Base-by-base conservation (phyloP, 768 basidiomycete genomes). In the Rubroboletus pulcherrimus region DNA sequence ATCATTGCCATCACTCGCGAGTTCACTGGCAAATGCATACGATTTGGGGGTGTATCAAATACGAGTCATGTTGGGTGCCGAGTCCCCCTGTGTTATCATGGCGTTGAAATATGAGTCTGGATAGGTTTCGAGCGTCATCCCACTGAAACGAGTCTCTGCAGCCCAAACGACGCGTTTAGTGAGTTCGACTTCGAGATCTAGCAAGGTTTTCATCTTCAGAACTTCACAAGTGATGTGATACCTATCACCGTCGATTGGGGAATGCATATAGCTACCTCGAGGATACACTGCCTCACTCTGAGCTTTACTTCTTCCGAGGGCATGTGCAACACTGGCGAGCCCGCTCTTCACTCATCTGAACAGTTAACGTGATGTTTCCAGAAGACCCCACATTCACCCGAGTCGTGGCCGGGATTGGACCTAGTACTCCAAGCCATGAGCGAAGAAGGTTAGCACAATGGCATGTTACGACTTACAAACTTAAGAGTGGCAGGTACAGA, bases 231-330 rank as follows among this genome's bases (percentile, higher is more conserved):
- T 42, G 49, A 55, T 37, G 34, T 40, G 26, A 55, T 48, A 26
- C 14, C 10, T 17, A 14, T n/a, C 5, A 11, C 49, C 11, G 24
- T 46, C 40, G 19, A 55, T 29, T 42, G n/a, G 49, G 38, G 45
- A 54, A 44, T 26, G 48, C 29, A 39, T 33, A 34, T 21, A 40
- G 33, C 29, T 37, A 11, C 26, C 47, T 47, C 17, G 62, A 50
- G 38, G 37, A 24, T 11, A 53, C 57, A 66, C 49, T 37, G 61
- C 64, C 56, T 54, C 30, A 2, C 10, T 40, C n/a, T 40, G 47
- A 41, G 26, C 45, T 40, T 51, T 39, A 40, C 54, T 43, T 52
- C 47, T 62, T 49, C 14, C 26, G 26, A 26, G 29, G 43, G 31
- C 10, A 57, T 43, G 11, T 42, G 48, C 15, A 21, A 31, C 8